phyloP scores from a whole-genome alignment of 441 rosid species.

The Populus hybrid region DNA sequence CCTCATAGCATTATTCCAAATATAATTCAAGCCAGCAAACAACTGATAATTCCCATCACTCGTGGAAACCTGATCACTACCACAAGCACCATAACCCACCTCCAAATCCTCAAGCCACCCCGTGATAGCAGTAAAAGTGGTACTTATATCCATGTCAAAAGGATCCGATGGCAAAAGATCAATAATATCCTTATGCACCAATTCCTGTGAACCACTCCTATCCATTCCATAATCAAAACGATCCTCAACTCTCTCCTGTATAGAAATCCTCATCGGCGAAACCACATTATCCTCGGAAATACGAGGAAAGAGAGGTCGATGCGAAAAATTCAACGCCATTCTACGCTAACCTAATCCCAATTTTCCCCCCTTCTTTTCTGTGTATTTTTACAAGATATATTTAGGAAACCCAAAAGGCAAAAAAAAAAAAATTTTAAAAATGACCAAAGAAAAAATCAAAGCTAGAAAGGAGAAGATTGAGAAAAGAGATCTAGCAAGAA shows the following conservation, averaged over 20 bases:
- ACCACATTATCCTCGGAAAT: constrained; percentile 64
- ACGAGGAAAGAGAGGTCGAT: constrained; percentile 55
- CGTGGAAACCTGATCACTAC: constrained; percentile 36
- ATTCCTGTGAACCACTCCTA: constrained; percentile 49
- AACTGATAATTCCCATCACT: constrained; percentile 49
- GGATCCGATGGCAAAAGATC: constrained; percentile 98
- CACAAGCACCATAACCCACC: constrained; percentile 47
- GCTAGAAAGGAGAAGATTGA: background rate
- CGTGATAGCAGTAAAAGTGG: constrained; percentile 73
- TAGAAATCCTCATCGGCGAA: constrained; percentile 58
- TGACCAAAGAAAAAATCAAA: background rate
- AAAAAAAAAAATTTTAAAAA: background rate
- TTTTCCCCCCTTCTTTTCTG: background rate
- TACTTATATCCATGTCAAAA: constrained; percentile 84
- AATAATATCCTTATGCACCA: constrained; percentile 64
- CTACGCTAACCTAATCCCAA: constrained; percentile 19
- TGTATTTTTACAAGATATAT: constrained; percentile 11
- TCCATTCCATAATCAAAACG: constrained; percentile 65
- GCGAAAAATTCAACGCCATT: constrained; percentile 93
- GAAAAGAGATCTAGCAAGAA: constrained; percentile 40
- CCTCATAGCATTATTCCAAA: constrained; percentile 80
- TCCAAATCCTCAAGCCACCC: constrained; percentile 94
- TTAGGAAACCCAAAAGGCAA: constrained; percentile 16
- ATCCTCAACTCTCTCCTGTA: constrained; percentile 44
- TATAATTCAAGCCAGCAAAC: constrained; percentile 72